These are phyloP conservation scores for Primulina huaijiensis DNA, from an alignment of 257 asterid genomes.

Conservation along the genomic window DNA sequence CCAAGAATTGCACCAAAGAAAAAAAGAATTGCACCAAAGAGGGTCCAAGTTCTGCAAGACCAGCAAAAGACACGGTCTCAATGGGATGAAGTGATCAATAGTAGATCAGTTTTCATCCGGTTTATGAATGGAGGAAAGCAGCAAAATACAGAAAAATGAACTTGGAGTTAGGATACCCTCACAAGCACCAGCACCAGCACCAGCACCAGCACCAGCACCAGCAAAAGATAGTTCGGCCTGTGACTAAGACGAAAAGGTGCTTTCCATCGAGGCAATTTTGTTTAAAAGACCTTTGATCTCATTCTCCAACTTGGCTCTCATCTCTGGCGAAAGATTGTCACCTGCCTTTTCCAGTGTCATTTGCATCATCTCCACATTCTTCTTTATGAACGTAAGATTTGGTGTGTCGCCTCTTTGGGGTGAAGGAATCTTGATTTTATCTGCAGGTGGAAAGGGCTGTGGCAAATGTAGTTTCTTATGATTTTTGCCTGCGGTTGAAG, in stretches of 20 bases:
- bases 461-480: constrained; percentile 4
- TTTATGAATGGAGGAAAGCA: constrained; percentile 9
- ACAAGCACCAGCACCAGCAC: neutral
- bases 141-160: constrained; percentile 24
- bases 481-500: neutral
- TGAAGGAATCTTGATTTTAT: constrained; percentile 16
- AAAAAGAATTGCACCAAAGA: too few relatives aligned
- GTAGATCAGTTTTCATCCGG: constrained; percentile 11
- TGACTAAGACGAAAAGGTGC: constrained; percentile 40
- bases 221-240: constrained; percentile 14
- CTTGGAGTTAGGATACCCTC: constrained; percentile 15
- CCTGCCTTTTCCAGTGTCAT: constrained; percentile 67
- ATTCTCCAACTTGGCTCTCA: constrained; percentile 60
- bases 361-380: constrained; percentile 80
- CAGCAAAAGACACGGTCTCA: neutral
- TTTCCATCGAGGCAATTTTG: constrained; percentile 47
- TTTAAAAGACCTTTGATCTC: constrained; percentile 58
- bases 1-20: neutral
- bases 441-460: constrained; percentile 24
- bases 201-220: neutral
- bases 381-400: constrained; percentile 46
- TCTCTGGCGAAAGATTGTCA: constrained; percentile 45
- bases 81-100: neutral
- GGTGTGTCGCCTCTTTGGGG: constrained; percentile 30
- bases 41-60: neutral